Evolutionary conservation across 2,329 filamentous ascomycete species (phyloP).

Genomic region (Purpureocillium lavendulum): DNA sequence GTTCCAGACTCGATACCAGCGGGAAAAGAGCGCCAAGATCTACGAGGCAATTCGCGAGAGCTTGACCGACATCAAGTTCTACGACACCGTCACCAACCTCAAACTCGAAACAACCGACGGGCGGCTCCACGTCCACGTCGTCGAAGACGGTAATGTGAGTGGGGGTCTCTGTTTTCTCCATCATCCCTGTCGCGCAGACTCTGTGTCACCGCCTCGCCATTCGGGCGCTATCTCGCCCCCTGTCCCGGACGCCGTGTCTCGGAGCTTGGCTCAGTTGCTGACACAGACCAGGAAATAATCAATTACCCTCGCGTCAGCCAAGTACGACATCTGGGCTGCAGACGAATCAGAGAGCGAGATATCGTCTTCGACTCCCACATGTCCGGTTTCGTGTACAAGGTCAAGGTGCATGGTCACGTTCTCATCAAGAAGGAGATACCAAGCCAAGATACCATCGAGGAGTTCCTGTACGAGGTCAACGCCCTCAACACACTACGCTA

Average conservation of each 20-base stretch:
- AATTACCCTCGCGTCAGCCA: slow-evolving; percentile 67
- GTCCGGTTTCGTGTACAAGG: slow-evolving; percentile 96
- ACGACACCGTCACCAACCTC: slow-evolving; percentile 90
- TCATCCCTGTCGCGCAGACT: not conserved
- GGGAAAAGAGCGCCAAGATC: slow-evolving; percentile 86
- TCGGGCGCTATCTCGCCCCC: not conserved
- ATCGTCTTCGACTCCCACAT: slow-evolving; percentile 85
- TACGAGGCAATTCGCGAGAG: slow-evolving; percentile 93
- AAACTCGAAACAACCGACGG: slow-evolving; percentile 86
- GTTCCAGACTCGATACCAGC: slow-evolving; percentile 67
- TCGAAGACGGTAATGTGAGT: slow-evolving; percentile 80
- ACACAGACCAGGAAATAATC: slow-evolving; percentile 63
- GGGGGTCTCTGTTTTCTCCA: not conserved
- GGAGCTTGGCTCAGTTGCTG: slow-evolving; percentile 2
- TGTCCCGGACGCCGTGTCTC: not conserved
- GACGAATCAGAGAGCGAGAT: slow-evolving; percentile 60
- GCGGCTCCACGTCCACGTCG: slow-evolving; percentile 88
- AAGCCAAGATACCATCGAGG: slow-evolving; percentile 87
- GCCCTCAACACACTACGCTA: slow-evolving; percentile 71
- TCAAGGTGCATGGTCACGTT: slow-evolving; percentile 56
- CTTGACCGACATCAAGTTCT: slow-evolving; percentile 89
- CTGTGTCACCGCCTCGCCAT: not conserved
- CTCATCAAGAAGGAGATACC: slow-evolving; percentile 98
- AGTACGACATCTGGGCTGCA: slow-evolving; percentile 64
- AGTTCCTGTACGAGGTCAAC: slow-evolving; percentile 96